Evolutionary conservation across 2,329 filamentous ascomycete genomes (phyloP).

Genomic region (Aspergillaceae sp.): DNA sequence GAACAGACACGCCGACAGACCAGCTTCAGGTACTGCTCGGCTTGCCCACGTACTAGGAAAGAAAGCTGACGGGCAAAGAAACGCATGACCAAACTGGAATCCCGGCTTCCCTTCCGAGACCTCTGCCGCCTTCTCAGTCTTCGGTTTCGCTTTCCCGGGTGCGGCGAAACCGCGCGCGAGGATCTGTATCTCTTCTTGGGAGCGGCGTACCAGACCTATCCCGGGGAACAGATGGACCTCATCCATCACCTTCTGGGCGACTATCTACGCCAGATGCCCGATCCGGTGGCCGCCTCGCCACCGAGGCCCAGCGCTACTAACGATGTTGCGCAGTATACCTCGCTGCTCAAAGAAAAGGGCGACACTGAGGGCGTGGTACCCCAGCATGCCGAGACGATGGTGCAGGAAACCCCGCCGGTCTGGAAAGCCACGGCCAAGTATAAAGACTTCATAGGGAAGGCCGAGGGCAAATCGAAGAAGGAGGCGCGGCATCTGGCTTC

Average conservation of each 20-base stretch:
- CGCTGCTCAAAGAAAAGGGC: slow-evolving; percentile 11
- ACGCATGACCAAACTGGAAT: neutral
- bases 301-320: neutral
- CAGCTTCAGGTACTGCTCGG: neutral
- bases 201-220: neutral
- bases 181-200: slow-evolving; percentile 3
- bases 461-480: neutral
- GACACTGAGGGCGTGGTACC: slow-evolving; percentile 26
- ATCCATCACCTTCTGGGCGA: neutral
- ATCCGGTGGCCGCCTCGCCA: neutral
- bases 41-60: neutral
- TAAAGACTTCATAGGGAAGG: neutral
- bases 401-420: slow-evolving; percentile 3
- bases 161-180: neutral
- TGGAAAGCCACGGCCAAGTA: neutral
- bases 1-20: neutral
- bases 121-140: slow-evolving; percentile 2
- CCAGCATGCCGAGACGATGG: slow-evolving; percentile 15
- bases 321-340: slow-evolving; percentile 7
- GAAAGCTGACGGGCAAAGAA: neutral
- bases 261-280: neutral
- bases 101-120: neutral
- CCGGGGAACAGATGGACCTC: neutral
- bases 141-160: neutral
- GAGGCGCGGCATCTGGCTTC: neutral